Evolutionary conservation across 257 asterid species (phyloP).

Genomic region (Cinchona pubescens): DNA sequence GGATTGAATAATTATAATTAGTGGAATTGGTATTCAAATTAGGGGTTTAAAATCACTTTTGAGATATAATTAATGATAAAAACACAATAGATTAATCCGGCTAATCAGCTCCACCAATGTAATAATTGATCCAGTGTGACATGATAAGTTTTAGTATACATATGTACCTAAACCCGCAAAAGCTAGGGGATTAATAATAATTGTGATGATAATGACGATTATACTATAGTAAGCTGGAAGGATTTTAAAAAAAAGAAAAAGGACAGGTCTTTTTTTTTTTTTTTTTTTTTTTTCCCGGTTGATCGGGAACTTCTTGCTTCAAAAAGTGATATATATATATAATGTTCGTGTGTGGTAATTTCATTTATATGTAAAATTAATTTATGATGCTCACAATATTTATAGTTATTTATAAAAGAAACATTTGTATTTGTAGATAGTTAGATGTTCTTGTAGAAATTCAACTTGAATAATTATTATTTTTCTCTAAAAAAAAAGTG

Average conservation of each 20-base stretch:
- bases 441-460: not conserved
- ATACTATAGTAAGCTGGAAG: not conserved
- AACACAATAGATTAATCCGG: not conserved
- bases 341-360: not conserved
- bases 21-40: not conserved
- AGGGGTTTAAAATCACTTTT: not conserved
- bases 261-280: not conserved
- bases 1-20: constrained; percentile 13
- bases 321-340: not conserved
- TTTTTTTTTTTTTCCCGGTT: too few relatives aligned
- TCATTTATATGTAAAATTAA: not conserved
- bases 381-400: not conserved
- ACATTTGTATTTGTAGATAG: not conserved
- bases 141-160: constrained; percentile 3
- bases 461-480: not conserved
- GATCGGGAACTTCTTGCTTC: not conserved
- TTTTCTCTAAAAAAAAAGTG: not conserved
- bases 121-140: constrained; percentile 10
- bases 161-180: constrained; percentile 14
- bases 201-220: constrained; percentile 6
- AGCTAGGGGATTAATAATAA: not conserved
- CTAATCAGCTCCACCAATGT: not conserved
- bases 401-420: not conserved
- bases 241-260: not conserved
- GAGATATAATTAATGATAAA: not conserved